Conservation (phyloP, 306 rosid genomes). For the Lathyrus oleraceus region DNA sequence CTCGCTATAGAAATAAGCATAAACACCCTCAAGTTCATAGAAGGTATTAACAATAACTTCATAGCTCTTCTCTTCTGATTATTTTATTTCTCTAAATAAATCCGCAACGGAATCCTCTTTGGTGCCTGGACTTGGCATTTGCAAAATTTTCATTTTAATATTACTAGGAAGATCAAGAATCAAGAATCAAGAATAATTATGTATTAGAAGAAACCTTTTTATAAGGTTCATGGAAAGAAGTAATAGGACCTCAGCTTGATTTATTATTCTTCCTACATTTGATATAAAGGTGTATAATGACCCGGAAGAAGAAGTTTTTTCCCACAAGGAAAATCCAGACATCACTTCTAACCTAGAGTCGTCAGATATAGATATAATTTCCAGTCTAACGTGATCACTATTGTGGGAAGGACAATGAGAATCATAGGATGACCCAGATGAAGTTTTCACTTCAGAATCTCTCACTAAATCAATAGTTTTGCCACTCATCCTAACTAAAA, state of each 20-base stretch:
- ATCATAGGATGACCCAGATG: too few species aligned
- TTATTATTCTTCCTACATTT: too few species aligned
- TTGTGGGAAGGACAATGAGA: too few species aligned
- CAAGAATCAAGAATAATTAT: slow-evolving; percentile 30
- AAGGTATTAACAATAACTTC: slow-evolving; percentile 59
- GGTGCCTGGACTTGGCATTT: neutral
- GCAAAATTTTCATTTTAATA: slow-evolving; percentile 39
- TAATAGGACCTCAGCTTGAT: neutral
- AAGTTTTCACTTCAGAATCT: too few species aligned
- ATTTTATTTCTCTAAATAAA: neutral
- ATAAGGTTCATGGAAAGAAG: slow-evolving; percentile 40
- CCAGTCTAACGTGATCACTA: too few species aligned
- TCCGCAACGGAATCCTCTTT: neutral
- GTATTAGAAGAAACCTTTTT: slow-evolving; percentile 46
- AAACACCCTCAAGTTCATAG: slow-evolving; percentile 54
- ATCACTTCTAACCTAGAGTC: too few species aligned
- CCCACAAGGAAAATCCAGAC: too few species aligned
- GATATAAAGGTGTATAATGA: too few species aligned
- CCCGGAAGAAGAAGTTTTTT: too few species aligned
- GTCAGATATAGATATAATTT: too few species aligned
- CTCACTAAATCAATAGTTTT: too few species aligned
- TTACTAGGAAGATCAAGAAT: slow-evolving; percentile 48
- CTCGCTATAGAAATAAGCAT: slow-evolving; percentile 44
- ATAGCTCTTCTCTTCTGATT: slow-evolving; percentile 41
- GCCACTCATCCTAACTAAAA: too few species aligned